phyloP scores from a whole-genome alignment of 2,329 filamentous ascomycete genomes.

The Orbilia oligospora region DNA sequence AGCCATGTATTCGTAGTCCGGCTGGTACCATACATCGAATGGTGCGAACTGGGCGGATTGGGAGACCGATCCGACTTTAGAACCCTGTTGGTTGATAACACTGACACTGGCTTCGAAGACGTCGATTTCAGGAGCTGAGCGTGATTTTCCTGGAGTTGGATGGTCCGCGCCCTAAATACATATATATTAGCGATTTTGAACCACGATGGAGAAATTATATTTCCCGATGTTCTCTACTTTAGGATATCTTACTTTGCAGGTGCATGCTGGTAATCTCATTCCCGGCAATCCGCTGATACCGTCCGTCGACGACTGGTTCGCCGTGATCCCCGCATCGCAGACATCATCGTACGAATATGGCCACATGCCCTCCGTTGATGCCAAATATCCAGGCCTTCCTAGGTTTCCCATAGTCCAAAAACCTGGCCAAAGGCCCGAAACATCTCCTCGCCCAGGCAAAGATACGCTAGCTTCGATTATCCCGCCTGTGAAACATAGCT shows the following conservation, averaged over 20 bases:
- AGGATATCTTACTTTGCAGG: conserved; percentile 69
- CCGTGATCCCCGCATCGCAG: conserved; percentile 80
- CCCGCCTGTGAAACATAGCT: conserved; percentile 80
- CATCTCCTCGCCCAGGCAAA: conserved; percentile 76
- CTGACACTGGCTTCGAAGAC: conserved; percentile 76
- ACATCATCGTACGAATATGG: conserved; percentile 79
- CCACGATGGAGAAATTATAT: conserved; percentile 65
- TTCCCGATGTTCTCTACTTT: conserved; percentile 55
- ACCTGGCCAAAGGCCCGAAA: conserved; percentile 80
- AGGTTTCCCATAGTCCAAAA: conserved; percentile 84
- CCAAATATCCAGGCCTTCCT: conserved; percentile 77
- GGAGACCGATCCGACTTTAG: conserved; percentile 66
- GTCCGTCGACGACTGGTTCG: conserved; percentile 78
- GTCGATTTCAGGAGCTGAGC: conserved; percentile 80
- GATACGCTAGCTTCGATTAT: conserved; percentile 79
- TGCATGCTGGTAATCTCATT: conserved; percentile 79
- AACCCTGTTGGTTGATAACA: conserved; percentile 59
- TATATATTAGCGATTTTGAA: conserved; percentile 33
- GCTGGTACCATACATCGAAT: conserved; percentile 75
- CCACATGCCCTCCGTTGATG: conserved; percentile 81
- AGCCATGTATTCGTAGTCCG: conserved; percentile 73
- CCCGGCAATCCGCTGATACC: conserved; percentile 78
- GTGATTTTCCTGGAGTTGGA: conserved; percentile 76
- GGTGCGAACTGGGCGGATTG: conserved; percentile 67
- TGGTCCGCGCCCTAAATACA: conserved; percentile 73